Base-by-base conservation (phyloP, 306 rosid species). In the Citrullus mucosospermus region DNA sequence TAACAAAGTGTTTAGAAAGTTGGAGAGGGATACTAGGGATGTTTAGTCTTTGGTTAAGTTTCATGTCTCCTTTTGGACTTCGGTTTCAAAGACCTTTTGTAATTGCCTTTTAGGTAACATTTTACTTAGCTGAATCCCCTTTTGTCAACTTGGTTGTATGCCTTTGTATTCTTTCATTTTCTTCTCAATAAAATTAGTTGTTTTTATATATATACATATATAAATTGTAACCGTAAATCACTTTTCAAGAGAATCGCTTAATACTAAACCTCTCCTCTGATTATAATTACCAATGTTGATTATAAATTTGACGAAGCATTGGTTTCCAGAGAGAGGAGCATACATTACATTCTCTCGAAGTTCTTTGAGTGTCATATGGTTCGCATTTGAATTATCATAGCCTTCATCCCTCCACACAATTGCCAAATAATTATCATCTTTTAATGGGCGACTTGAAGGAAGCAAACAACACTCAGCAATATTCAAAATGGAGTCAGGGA, bases 341-440 rank as follows among this genome's bases (percentile, higher is more conserved):
- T 89, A 91, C 93, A 87, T 91, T 79, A 89, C 96, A 89, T 82
- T 91, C 41, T 89, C 88, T 17, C 91, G 90, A 59, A 91, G 86
- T 86, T 91, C 92, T 80, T 83, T 89, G 46, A 91, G 84, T 6
- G 97, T 89, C 86, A 90, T 39, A 8, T 15, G 76, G 54, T 87
- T 90, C 17, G 91, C 81, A 57, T 63, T 14, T 5, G 96, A 82
- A 76, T 89, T 82, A 76, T 91, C 90, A 73, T 43, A 78, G 10
- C 93, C 97, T 82, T 93, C 97, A 79, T 82, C 91, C 80, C 92
- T 90, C 96, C 96, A 93, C 6, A 91, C 85, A n/a, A 93, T 79
- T 76, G 98, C 97, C 67, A 80, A 9, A 83, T 90, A 59, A 50
- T 75, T 62, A 44, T 93, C 98, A 18, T 76, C 87, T 81, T 83